Conservation (phyloP, 106 monocot genomes). For the Dendrobium huoshanense region DNA sequence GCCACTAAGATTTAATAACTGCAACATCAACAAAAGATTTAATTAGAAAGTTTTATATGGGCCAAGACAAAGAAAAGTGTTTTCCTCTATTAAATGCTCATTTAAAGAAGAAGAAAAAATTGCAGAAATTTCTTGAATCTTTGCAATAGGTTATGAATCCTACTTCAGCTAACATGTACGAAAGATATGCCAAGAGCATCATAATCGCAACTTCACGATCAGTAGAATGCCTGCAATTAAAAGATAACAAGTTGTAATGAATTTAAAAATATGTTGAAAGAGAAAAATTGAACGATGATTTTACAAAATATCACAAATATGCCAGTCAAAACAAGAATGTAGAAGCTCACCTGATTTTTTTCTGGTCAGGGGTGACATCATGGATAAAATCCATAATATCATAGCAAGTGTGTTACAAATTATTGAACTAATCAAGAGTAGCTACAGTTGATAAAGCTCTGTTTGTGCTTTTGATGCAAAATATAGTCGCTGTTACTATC, state of each 20-base stretch:
- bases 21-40: constrained; percentile 12
- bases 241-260: neutral
- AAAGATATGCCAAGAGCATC: constrained; percentile 80
- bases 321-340: neutral
- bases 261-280: neutral
- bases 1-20: constrained; percentile 87
- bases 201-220: constrained; percentile 84
- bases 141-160: constrained; percentile 13
- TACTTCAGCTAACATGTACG: constrained; percentile 78
- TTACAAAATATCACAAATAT: neutral
- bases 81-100: neutral
- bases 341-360: neutral
- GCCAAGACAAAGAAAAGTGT: neutral
- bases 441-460: neutral
- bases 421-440: neutral
- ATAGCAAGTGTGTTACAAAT: too few species aligned
- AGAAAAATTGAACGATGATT: neutral
- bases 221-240: constrained; percentile 57
- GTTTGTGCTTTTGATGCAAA: too few species aligned
- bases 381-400: too few species aligned
- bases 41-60: neutral
- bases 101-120: neutral
- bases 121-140: neutral
- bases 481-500: neutral
- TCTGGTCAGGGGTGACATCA: too few species aligned